Conservation (phyloP, 192 early-diverging fungal species). For the Coemansia sp. region DNA sequence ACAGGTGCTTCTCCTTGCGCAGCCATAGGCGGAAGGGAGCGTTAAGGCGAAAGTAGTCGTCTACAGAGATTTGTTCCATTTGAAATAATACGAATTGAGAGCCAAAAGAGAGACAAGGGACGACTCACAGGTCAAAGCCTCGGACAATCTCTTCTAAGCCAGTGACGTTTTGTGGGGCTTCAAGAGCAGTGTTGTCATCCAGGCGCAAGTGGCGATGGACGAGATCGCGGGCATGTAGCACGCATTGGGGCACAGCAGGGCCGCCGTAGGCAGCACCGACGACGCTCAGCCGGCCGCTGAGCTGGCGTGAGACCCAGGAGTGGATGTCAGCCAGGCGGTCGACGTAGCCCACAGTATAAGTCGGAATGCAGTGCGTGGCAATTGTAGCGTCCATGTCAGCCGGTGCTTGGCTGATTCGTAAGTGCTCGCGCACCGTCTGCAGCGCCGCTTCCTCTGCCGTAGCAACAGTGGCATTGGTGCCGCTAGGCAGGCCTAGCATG, state of each 20-base stretch:
- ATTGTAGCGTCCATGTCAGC: slow-evolving; percentile 61
- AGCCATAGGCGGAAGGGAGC: slow-evolving; percentile 86
- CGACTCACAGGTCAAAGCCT: slow-evolving; percentile 21
- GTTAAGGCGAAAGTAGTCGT: slow-evolving; percentile 80
- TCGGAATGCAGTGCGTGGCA: slow-evolving; percentile 81
- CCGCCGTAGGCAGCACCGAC: slow-evolving; percentile 83
- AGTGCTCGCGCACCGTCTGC: slow-evolving; percentile 61
- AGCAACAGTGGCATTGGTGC: background rate
- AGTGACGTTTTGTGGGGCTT: slow-evolving; percentile 31
- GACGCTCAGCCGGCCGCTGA: slow-evolving; percentile 66
- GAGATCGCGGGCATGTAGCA: slow-evolving; percentile 67
- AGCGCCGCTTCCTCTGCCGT: slow-evolving; percentile 56
- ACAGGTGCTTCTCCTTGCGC: slow-evolving; percentile 68
- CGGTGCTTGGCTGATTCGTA: slow-evolving; percentile 61
- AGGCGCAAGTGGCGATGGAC: slow-evolving; percentile 58
- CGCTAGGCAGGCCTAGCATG: slow-evolving; percentile 73
- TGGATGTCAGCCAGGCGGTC: slow-evolving; percentile 69
- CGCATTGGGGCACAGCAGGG: slow-evolving; percentile 83
- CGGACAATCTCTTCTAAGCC: slow-evolving; percentile 46
- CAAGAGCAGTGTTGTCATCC: slow-evolving; percentile 29
- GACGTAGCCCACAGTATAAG: slow-evolving; percentile 84
- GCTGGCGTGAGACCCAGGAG: slow-evolving; percentile 53
- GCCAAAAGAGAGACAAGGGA: background rate
- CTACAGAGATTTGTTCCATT: slow-evolving; percentile 21
- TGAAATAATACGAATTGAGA: background rate